phyloP scores from a whole-genome alignment of 176 grass and related monocot species.

The Aechmea fasciata region DNA sequence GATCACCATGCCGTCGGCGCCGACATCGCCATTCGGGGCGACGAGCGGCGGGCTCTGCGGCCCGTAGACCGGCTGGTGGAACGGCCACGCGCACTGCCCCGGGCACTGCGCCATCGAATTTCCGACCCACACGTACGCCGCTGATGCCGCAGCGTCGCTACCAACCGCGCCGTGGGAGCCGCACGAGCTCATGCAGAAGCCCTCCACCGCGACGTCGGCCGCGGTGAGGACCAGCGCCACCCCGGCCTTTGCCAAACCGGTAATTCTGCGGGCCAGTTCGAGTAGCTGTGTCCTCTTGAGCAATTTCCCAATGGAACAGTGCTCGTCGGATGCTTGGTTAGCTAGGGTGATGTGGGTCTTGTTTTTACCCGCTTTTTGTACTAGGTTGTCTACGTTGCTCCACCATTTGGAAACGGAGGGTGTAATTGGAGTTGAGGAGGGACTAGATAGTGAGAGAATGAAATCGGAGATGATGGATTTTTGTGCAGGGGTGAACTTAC shows the following conservation, averaged over 20 bases:
- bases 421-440: neutral
- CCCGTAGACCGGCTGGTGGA: conserved; percentile 28
- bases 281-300: conserved; percentile 34
- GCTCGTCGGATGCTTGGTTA: conserved; percentile 21
- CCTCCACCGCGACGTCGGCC: conserved; percentile 44
- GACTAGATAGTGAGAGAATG: conserved; percentile 32
- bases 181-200: conserved; percentile 43
- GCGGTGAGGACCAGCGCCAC: conserved; percentile 52
- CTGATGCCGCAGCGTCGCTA: conserved; percentile 4
- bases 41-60: conserved; percentile 25
- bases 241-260: conserved; percentile 10
- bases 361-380: conserved; percentile 1
- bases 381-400: conserved; percentile 18
- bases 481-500: conserved; percentile 47
- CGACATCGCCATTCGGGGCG: conserved; percentile 35
- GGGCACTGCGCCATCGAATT: conserved; percentile 41
- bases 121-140: conserved; percentile 41
- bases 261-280: conserved; percentile 13
- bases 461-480: conserved; percentile 60
- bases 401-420: conserved; percentile 57
- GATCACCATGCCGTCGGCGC: conserved; percentile 39
- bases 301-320: conserved; percentile 35
- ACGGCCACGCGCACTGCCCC: conserved; percentile 63
- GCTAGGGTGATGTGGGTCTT: conserved; percentile 17
- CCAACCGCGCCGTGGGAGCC: conserved; percentile 31